Evolutionary conservation across 1,284 basidiomycete genomes (phyloP).

Genomic region (Amylostereum areolatum): DNA sequence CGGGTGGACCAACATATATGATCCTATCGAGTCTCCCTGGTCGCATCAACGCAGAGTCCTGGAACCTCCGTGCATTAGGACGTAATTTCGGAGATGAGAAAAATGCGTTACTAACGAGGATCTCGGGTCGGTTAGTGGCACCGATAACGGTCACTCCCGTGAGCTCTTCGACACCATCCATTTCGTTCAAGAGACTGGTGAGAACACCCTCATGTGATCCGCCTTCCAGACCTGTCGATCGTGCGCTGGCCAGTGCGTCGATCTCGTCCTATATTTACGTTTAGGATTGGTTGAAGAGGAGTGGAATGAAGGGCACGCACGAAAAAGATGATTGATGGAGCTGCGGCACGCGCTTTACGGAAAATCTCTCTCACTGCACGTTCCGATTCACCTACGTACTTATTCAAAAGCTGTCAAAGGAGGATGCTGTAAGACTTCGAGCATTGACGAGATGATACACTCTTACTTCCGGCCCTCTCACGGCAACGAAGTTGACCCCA

Average conservation of each 20-base stretch:
- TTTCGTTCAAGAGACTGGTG: slow-evolving; percentile 92
- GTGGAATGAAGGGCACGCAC: slow-evolving; percentile 39
- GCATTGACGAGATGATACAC: background rate
- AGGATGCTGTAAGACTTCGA: slow-evolving; percentile 2
- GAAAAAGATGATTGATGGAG: slow-evolving; percentile 96
- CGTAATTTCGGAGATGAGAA: background rate
- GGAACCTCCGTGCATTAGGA: background rate
- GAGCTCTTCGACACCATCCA: slow-evolving; percentile 96
- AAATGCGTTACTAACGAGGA: slow-evolving; percentile 56
- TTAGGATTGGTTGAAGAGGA: background rate
- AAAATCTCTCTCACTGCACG: slow-evolving; percentile 93
- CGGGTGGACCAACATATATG: slow-evolving; percentile 91
- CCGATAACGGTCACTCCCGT: slow-evolving; percentile 92
- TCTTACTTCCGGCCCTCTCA: slow-evolving; percentile 92
- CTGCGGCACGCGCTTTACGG: slow-evolving; percentile 87
- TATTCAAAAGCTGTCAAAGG: slow-evolving; percentile 74
- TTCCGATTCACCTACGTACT: slow-evolving; percentile 98
- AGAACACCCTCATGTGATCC: slow-evolving; percentile 82
- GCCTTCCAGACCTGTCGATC: slow-evolving; percentile 56
- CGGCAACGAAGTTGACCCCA: slow-evolving; percentile 95
- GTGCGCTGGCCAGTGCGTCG: slow-evolving; percentile 84
- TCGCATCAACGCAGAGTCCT: slow-evolving; percentile 94
- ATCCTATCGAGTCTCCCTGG: slow-evolving; percentile 95
- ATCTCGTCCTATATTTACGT: slow-evolving; percentile 78
- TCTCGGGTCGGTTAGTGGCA: slow-evolving; percentile 93